Evolutionary conservation across 1,284 basidiomycete species (phyloP).

Genomic region (Ceratobasidium sp.): DNA sequence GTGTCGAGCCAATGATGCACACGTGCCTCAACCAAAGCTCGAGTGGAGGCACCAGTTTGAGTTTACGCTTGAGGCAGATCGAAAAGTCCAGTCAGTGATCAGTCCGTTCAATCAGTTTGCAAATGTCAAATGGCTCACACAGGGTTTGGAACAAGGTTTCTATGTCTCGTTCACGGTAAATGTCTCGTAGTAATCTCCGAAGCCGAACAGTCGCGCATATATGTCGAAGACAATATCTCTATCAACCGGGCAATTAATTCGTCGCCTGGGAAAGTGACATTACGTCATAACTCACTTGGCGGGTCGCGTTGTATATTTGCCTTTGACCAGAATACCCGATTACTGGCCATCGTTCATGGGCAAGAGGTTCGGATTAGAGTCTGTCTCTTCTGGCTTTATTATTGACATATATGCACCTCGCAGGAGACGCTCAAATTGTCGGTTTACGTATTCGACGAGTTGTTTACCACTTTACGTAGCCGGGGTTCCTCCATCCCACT

Average conservation of each 20-base stretch:
- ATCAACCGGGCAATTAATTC: constrained; percentile 19
- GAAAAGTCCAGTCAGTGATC: constrained; percentile 20
- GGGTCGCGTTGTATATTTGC: constrained; percentile 24
- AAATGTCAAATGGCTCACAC: background rate
- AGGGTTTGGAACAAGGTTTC: background rate
- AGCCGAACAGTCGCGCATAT: constrained; percentile 6
- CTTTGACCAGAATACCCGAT: constrained; percentile 32
- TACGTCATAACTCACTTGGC: constrained; percentile 27
- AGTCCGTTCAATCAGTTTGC: background rate
- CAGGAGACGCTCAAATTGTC: constrained; percentile 32
- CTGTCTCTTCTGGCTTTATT: background rate
- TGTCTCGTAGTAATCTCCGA: constrained; percentile 35
- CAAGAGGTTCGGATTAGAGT: constrained; percentile 7
- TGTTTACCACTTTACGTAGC: constrained; percentile 38
- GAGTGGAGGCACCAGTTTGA: constrained; percentile 31
- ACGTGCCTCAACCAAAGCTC: constrained; percentile 37
- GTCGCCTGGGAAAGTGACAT: background rate
- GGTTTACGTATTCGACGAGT: constrained; percentile 46
- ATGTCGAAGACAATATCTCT: constrained; percentile 31
- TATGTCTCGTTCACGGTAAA: constrained; percentile 33
- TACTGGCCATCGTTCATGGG: constrained; percentile 35
- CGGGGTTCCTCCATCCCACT: constrained; percentile 45
- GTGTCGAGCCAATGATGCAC: constrained; percentile 34
- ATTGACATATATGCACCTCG: background rate
- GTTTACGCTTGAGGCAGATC: background rate